phyloP scores from a whole-genome alignment of 2,329 filamentous ascomycete species.

The Sclerotinia minor region DNA sequence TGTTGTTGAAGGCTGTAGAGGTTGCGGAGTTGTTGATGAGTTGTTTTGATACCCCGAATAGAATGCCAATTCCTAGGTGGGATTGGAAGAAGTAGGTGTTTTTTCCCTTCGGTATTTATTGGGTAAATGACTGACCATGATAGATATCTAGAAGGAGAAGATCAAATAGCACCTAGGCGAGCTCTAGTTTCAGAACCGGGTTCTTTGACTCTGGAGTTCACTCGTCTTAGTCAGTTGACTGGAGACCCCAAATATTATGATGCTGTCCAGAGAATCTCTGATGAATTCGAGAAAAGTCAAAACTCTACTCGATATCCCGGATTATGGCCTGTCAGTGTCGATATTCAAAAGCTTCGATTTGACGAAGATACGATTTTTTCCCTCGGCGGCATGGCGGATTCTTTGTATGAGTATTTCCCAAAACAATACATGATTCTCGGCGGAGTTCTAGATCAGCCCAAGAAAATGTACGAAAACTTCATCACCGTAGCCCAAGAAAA shows the following conservation, averaged over 20 bases:
- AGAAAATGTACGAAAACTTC: constrained; percentile 48
- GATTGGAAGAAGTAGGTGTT: constrained; percentile 53
- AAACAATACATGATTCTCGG: constrained; percentile 46
- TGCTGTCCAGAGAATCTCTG: constrained; percentile 57
- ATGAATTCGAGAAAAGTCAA: constrained; percentile 58
- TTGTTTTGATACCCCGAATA: constrained; percentile 83
- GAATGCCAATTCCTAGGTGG: constrained; percentile 68
- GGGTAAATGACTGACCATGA: constrained; percentile 46
- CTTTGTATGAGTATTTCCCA: constrained; percentile 64
- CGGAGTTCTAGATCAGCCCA: constrained; percentile 31
- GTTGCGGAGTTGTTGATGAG: constrained; percentile 70
- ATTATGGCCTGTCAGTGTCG: constrained; percentile 60
- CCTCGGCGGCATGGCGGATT: constrained; percentile 58
- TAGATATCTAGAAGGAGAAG: constrained; percentile 47
- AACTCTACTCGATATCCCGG: constrained; percentile 58
- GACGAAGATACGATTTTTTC: constrained; percentile 56
- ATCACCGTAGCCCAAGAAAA: constrained; percentile 49
- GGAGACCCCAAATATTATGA: constrained; percentile 63
- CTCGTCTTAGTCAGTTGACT: constrained; percentile 62
- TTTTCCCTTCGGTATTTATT: background rate
- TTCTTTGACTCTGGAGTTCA: constrained; percentile 62
- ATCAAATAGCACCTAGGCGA: constrained; percentile 57
- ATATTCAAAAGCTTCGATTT: constrained; percentile 49
- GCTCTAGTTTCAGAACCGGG: constrained; percentile 62
- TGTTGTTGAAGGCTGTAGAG: constrained; percentile 69